Conservation (phyloP, 2,329 filamentous ascomycete genomes). For the Drechslerella dactyloides region DNA sequence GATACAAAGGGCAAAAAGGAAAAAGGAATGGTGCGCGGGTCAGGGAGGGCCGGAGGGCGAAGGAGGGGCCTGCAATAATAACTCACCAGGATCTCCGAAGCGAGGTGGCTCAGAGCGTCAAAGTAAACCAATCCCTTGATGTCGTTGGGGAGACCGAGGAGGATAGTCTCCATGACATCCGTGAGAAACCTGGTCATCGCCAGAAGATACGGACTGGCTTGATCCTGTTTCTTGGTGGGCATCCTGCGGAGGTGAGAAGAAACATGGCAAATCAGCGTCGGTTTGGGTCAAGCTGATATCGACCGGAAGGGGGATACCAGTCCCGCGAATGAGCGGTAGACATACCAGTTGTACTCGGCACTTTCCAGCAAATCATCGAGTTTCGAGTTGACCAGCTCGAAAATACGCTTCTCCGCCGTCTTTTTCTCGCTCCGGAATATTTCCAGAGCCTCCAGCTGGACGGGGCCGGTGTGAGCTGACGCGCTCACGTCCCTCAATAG, state of each 20-base stretch:
- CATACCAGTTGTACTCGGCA: slow-evolving; percentile 90
- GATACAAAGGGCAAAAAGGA: slow-evolving; percentile 15
- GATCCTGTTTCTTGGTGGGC: slow-evolving; percentile 67
- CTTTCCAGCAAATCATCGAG: slow-evolving; percentile 97
- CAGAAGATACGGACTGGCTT: slow-evolving; percentile 93
- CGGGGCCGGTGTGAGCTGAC: slow-evolving; percentile 69
- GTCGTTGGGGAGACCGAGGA: slow-evolving; percentile 88
- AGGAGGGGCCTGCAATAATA: slow-evolving; percentile 30
- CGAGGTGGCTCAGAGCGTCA: slow-evolving; percentile 89
- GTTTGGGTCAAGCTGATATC: slow-evolving; percentile 1
- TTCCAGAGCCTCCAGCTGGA: slow-evolving; percentile 81
- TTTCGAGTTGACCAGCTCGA: slow-evolving; percentile 97
- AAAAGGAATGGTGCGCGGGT: slow-evolving; percentile 20
- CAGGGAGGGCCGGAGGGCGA: slow-evolving; percentile 18
- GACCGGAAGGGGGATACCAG: background rate
- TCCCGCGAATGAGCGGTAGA: slow-evolving; percentile 53
- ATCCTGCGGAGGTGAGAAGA: slow-evolving; percentile 59
- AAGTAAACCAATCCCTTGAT: slow-evolving; percentile 99
- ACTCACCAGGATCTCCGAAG: slow-evolving; percentile 78
- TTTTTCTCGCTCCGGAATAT: slow-evolving; percentile 91
- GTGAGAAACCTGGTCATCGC: slow-evolving; percentile 89
- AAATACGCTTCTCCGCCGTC: slow-evolving; percentile 94
- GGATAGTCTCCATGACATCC: slow-evolving; percentile 94
- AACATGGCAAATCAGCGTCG: slow-evolving; percentile 47
- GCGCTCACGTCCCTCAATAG: slow-evolving; percentile 83